phyloP scores from a whole-genome alignment of 495 filamentous ascomycete genomes.

The Tuber brumale region DNA sequence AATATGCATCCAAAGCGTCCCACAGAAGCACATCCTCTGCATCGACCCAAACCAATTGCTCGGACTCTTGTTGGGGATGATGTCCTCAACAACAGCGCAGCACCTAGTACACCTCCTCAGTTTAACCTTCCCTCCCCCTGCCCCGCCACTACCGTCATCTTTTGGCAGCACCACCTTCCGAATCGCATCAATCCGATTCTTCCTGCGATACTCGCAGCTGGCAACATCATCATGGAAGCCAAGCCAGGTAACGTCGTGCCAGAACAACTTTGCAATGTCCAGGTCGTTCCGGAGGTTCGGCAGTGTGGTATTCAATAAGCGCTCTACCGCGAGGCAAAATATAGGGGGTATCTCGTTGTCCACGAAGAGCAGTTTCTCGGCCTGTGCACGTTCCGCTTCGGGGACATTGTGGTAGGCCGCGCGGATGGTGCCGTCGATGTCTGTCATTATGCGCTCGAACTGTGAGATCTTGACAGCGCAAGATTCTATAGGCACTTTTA shows the following conservation, averaged over 20 bases:
- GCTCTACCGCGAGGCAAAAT: slow-evolving; percentile 31
- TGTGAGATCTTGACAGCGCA: slow-evolving; percentile 40
- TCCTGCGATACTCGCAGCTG: slow-evolving; percentile 26
- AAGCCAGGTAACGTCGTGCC: slow-evolving; percentile 42
- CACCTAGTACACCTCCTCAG: slow-evolving; percentile 42
- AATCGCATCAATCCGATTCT: slow-evolving; percentile 40
- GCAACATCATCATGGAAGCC: slow-evolving; percentile 42
- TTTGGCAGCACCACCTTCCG: slow-evolving; percentile 40
- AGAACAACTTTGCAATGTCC: slow-evolving; percentile 43
- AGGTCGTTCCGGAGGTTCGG: slow-evolving; percentile 39
- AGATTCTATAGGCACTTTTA: slow-evolving; percentile 41
- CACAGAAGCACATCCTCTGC: slow-evolving; percentile 45
- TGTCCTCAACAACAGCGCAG: slow-evolving; percentile 42
- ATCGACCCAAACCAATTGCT: slow-evolving; percentile 40
- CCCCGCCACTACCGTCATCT: slow-evolving; percentile 13
- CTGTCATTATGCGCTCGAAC: slow-evolving; percentile 43
- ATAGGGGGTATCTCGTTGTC: slow-evolving; percentile 42
- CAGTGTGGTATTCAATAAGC: slow-evolving; percentile 34
- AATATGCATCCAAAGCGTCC: slow-evolving; percentile 44
- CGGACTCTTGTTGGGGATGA: slow-evolving; percentile 32
- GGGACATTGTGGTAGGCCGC: slow-evolving; percentile 38
- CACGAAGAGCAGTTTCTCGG: slow-evolving; percentile 42
- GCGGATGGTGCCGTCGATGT: slow-evolving; percentile 41
- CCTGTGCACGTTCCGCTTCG: slow-evolving; percentile 37
- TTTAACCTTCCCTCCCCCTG: slow-evolving; percentile 23